Conservation (phyloP, 371 early-diverging fungal genomes). For the Synchytrium microbalum region DNA sequence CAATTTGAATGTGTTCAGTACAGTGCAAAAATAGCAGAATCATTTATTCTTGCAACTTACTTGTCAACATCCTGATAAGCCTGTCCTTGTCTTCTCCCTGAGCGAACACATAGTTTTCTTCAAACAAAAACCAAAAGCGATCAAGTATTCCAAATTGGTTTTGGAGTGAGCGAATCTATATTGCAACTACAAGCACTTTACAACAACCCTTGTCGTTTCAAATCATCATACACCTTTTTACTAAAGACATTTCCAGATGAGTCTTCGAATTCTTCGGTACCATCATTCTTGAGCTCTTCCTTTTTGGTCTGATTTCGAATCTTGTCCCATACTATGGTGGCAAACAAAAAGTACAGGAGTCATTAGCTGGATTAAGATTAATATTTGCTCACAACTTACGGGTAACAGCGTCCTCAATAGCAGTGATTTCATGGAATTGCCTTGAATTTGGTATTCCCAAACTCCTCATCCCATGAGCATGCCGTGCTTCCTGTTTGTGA, state of each 20-base stretch:
- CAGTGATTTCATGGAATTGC: constrained; percentile 90
- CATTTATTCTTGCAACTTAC: constrained; percentile 26
- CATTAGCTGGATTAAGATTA: background rate
- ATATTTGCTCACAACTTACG: constrained; percentile 49
- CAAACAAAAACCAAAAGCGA: constrained; percentile 51
- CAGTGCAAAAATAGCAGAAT: background rate
- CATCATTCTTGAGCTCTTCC: constrained; percentile 62
- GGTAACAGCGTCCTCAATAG: constrained; percentile 84
- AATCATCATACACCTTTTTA: constrained; percentile 89
- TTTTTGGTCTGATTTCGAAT: constrained; percentile 51
- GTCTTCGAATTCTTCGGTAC: constrained; percentile 94
- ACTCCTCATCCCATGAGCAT: constrained; percentile 90
- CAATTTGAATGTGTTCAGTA: too few species aligned
- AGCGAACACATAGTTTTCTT: constrained; percentile 56
- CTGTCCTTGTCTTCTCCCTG: constrained; percentile 50
- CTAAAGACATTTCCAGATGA: constrained; percentile 95
- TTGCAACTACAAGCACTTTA: background rate
- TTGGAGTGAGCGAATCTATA: background rate
- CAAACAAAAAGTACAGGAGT: background rate
- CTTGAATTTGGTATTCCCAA: constrained; percentile 90
- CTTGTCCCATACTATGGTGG: constrained; percentile 69
- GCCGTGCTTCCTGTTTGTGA: constrained; percentile 74
- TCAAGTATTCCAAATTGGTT: background rate
- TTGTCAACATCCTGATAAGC: constrained; percentile 70
- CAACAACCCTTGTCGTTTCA: background rate